These are phyloP conservation scores for Albizia julibrissin DNA, from an alignment of 306 rosid genomes.

Conservation along the genomic window DNA sequence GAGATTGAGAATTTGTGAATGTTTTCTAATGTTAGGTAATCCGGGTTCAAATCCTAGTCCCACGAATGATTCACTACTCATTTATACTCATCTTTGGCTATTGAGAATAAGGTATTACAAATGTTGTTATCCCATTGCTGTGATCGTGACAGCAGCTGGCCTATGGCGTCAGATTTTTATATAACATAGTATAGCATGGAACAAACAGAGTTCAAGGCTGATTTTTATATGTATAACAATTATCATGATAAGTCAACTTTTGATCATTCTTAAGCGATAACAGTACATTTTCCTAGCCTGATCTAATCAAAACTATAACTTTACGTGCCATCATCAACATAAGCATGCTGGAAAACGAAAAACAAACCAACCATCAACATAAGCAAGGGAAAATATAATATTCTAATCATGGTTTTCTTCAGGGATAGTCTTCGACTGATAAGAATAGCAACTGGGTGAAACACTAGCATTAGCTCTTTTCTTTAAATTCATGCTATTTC, in stretches of 20 bases:
- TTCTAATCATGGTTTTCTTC: not conserved
- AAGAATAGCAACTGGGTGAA: not conserved
- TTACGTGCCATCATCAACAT: too few relatives aligned
- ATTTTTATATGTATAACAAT: slow-evolving; percentile 7
- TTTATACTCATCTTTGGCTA: too few relatives aligned
- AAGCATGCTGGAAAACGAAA: too few relatives aligned
- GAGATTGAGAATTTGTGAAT: too few relatives aligned
- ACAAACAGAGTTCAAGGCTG: slow-evolving; percentile 6
- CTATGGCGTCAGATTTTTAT: slow-evolving; percentile 95
- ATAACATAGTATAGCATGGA: not conserved
- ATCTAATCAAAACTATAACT: not conserved
- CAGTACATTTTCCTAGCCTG: not conserved
- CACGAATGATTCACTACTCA: too few relatives aligned
- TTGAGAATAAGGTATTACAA: too few relatives aligned
- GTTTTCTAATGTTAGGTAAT: too few relatives aligned
- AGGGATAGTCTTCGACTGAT: not conserved
- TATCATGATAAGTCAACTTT: slow-evolving; percentile 1
- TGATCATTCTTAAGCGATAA: not conserved
- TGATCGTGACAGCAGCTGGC: slow-evolving; percentile 87
- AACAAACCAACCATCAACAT: too few relatives aligned
- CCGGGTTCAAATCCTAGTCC: too few relatives aligned
- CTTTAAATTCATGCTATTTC: not conserved
- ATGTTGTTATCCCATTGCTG: slow-evolving; percentile 99
- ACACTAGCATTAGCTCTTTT: not conserved
- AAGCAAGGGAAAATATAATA: not conserved